Evolutionary conservation across 805 yeast species (phyloP), one percentile per base, ranked within the genome.

Genomic region (Debaryomyces castellii): DNA sequence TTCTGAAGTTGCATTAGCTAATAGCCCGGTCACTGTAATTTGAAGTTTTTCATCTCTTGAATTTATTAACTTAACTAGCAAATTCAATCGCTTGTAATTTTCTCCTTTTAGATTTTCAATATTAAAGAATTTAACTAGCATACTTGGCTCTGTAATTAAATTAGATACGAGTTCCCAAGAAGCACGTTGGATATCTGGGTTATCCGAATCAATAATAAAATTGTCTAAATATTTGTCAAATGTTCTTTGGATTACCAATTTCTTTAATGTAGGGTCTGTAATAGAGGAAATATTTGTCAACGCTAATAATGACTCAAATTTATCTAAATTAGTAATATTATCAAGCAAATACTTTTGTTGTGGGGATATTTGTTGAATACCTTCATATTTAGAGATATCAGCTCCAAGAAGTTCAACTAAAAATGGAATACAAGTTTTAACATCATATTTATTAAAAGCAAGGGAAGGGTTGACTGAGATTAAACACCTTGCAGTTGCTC

Each of bases 101-200:
- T 58, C 67, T 3, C 48, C 22, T 40, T 55, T 58, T 4, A 59
- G 53, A n/a, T 48, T 47, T 9, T 67, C 76, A 12, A 80, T 68
- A 52, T 84, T 81, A 67, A 86, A 86, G 53, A 85, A 76, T 48
- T 80, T 78, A 1, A 80, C 82, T 27, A 80, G 62, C 56, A 69
- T 45, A 5, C 49, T 39, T 0, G 76, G 76, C 22, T 60, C 63
- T 32, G 45, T 67, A 56, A 82, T 74, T 39, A 86, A 59, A 57
- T 87, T 87, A 48, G 85, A 77, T 8, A 85, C 60, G 14, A 87
- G 72, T 55, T 87, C 90, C 62, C 86, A 69, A 0, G 83, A 53
- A 0, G 88, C 81, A 41, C 79, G 67, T 57, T 83, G 88, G 3
- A 87, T 60, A 43, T 71, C 59, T 1, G 64, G 54, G 2, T 46